Base-by-base conservation (phyloP, 352 stramenopile genomes). In the Pythium vanterpoolii region DNA sequence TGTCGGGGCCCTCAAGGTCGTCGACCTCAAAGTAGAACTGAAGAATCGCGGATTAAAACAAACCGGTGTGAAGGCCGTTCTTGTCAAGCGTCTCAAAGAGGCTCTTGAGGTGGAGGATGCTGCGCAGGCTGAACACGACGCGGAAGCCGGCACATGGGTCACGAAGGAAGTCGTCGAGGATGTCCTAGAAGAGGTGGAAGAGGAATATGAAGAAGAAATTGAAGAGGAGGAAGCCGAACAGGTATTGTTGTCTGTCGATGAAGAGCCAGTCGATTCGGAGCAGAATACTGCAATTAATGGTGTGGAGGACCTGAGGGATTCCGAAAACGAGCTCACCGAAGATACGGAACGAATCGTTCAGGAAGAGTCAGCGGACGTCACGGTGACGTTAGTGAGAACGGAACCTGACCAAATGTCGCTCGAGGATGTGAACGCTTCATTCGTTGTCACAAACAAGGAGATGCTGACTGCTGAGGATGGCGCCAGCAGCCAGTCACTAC, bases 21-120 rank as follows among this genome's bases (percentile, higher is more conserved):
- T 71, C n/a, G 67, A 93, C 10, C 58, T 93, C 21, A 72, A 80
- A 18, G 64, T 46, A 0, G 80, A 89, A 43, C 49, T 93, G 27
- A 87, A 80, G 54, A 81, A 77, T 51, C 69, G 81, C 21, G 81
- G 81, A 1, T 63, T 90, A 14, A 74, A 71, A 11, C 64, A 73
- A 2, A 73, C 54, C 21, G 83, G 83, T 13, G 38, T 82, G 19
- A 93, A 93, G 66, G 70, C 72, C 0, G 69, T 71, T 38, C 64
- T 93, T 7, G 65, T 71, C 0, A 34, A 72, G 10, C 73, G 83
- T 16, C 65, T 93, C 19, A 48, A 78, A 34, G 69, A 87, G 13
- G 77, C 79, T 4, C 47, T 74, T 2, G 56, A 60, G n/a, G 77
- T 77, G 23, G 63, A 87, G 38, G 70, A 78, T 10, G 67, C 62